Evolutionary conservation across 345 rosid genomes (phyloP).

Genomic region (Populus simonii): DNA sequence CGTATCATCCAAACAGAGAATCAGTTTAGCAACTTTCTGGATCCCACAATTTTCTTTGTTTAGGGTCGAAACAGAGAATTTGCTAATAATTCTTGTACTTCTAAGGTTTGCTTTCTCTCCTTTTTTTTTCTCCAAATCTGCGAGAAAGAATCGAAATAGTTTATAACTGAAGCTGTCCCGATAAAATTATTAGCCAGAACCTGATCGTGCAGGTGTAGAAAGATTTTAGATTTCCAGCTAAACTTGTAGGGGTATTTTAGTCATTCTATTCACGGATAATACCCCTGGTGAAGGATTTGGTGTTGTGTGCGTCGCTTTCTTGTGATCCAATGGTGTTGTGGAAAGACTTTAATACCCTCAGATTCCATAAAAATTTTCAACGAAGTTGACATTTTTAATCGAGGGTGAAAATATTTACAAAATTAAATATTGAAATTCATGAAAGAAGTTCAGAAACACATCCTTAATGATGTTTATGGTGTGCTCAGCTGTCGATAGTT

Average conservation of each 20-base stretch:
- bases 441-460: not conserved
- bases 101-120: not conserved
- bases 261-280: slow-evolving; percentile 18
- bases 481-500: not conserved
- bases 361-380: not conserved
- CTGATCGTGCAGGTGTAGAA: not conserved
- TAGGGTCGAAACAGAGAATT: not conserved
- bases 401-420: too few species aligned
- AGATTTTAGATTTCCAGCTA: not conserved
- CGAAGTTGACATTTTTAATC: too few species aligned
- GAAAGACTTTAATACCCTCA: slow-evolving; percentile 43
- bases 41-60: slow-evolving; percentile 7
- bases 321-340: not conserved
- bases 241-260: slow-evolving; percentile 40
- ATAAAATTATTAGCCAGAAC: not conserved
- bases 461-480: not conserved
- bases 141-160: not conserved
- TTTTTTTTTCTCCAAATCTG: not conserved
- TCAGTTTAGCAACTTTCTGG: slow-evolving; percentile 9
- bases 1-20: slow-evolving; percentile 7
- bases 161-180: not conserved
- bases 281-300: slow-evolving; percentile 12
- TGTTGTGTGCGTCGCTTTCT: not conserved
- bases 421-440: not conserved
- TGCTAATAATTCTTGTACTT: not conserved